Conservation (phyloP, 768 basidiomycete genomes). For the Tylopilus rubrobrunneus region DNA sequence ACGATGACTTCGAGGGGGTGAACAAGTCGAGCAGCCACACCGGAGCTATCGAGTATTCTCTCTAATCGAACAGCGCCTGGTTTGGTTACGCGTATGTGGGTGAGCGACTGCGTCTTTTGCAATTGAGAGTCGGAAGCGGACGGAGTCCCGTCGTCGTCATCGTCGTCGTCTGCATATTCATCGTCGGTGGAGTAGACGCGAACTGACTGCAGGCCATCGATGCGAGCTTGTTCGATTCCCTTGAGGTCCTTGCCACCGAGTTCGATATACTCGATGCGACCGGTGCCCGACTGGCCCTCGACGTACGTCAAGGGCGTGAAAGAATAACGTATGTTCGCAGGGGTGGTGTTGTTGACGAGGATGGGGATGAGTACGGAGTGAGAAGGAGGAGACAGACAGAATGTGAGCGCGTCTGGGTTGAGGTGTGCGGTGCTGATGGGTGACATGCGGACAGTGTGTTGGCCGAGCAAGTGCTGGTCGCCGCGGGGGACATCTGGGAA, state of each 20-base stretch:
- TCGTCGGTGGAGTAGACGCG: constrained; percentile 49
- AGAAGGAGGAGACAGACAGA: constrained; percentile 60
- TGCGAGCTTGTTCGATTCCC: constrained; percentile 56
- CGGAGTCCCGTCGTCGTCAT: constrained; percentile 33
- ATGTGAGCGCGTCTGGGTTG: constrained; percentile 71
- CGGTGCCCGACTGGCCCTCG: constrained; percentile 36
- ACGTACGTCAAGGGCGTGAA: constrained; percentile 59
- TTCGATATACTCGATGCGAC: constrained; percentile 51
- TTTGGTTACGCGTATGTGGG: constrained; percentile 66
- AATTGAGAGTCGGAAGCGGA: constrained; percentile 43
- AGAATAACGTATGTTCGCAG: constrained; percentile 67
- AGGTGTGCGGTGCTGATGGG: constrained; percentile 91
- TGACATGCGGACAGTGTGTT: constrained; percentile 89
- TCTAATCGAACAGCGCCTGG: constrained; percentile 77
- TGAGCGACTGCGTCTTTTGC: constrained; percentile 71
- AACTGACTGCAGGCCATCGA: constrained; percentile 46
- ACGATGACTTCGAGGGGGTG: constrained; percentile 61
- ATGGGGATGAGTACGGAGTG: constrained; percentile 70
- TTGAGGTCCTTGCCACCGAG: constrained; percentile 63
- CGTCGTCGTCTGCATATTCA: constrained; percentile 64
- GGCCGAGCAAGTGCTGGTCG: constrained; percentile 70
- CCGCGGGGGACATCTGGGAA: constrained; percentile 29
- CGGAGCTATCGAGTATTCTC: constrained; percentile 64
- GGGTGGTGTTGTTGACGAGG: constrained; percentile 86
- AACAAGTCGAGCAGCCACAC: constrained; percentile 70